Base-by-base conservation (phyloP, 805 yeast species). In the Candida namnaoensis region DNA sequence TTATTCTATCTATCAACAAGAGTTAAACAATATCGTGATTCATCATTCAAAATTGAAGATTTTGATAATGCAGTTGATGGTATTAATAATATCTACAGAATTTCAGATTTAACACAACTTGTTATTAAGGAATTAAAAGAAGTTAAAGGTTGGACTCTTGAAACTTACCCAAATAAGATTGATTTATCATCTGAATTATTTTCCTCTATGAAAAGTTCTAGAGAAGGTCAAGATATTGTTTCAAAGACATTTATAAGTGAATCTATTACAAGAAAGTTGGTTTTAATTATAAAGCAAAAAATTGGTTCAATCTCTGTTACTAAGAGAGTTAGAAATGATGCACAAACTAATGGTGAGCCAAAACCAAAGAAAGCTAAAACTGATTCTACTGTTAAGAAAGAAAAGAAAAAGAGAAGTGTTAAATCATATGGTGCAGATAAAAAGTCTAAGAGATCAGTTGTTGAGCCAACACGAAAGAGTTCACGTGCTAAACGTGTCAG, bases 131-230 rank as follows among this genome's bases (percentile, higher is more conserved):
- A 74, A 42, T 61, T 77, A 24, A 74, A 80, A 36, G 80, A 74
- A 24, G 52, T 61, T 24, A 78, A 72, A 50, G 70, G 68, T 37
- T 87, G 95, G 95, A 72, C 73, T 23, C 66, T 84, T 42, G 74
- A 80, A 24, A 78, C 88, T 0, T 88, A 90, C 78, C 95, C 95
- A 0, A 95, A 91, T 1, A 83, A 81, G 51, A 58, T 83, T 14
- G 74, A 76, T 15, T 58, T 88, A 15, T 81, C 91, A 0, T 61
- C 69, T n/a, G 96, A 88, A 53, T 56, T 85, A 8, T 87, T 72
- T 59, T 63, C 68, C n/a, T 76, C 84, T 1, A 76, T 82, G 68
- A 64, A 66, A 8, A 66, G 74, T n/a, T 55, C 74, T 2, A 62
- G 66, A 13, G 82, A 78, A 45, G 82, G 87, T 3, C 82, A 78